phyloP scores from a whole-genome alignment of 441 rosid species.

The Cnidoscolus chayamansa region DNA sequence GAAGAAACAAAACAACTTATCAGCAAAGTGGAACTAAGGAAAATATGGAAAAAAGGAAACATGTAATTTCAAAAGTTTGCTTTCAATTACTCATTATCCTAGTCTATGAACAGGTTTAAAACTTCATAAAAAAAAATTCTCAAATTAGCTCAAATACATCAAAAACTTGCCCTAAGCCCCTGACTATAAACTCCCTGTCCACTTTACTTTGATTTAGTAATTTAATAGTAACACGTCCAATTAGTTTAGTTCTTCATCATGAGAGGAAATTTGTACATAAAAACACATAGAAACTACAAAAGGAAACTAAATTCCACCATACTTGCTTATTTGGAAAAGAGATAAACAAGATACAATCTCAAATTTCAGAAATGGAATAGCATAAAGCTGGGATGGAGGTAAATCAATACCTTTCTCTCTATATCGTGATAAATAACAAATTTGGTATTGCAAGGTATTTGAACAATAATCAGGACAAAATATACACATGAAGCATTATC shows the following conservation, averaged over 20 bases:
- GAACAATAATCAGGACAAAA: conserved; percentile 44
- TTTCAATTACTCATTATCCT: background rate
- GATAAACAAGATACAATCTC: background rate
- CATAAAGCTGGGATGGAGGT: conserved; percentile 19
- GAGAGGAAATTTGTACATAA: background rate
- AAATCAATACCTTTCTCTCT: conserved; percentile 27
- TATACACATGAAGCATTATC: conserved; percentile 58
- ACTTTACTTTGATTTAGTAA: conserved; percentile 1
- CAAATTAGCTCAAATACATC: background rate
- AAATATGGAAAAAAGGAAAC: background rate
- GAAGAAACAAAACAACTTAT: background rate
- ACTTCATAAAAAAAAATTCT: too few species aligned
- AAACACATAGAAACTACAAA: background rate
- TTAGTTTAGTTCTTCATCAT: background rate
- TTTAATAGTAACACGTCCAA: conserved; percentile 1
- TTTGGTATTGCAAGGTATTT: conserved; percentile 29
- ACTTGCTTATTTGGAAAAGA: conserved; percentile 3
- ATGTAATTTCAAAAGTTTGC: background rate
- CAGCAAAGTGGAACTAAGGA: background rate
- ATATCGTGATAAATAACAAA: conserved; percentile 21
- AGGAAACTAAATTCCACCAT: background rate
- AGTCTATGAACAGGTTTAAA: background rate
- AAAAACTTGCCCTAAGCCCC: background rate
- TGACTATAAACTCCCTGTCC: background rate
- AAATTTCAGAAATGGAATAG: background rate